phyloP scores from a whole-genome alignment of 1,139 yeast genomes.

The Arxiozyma telluris region DNA sequence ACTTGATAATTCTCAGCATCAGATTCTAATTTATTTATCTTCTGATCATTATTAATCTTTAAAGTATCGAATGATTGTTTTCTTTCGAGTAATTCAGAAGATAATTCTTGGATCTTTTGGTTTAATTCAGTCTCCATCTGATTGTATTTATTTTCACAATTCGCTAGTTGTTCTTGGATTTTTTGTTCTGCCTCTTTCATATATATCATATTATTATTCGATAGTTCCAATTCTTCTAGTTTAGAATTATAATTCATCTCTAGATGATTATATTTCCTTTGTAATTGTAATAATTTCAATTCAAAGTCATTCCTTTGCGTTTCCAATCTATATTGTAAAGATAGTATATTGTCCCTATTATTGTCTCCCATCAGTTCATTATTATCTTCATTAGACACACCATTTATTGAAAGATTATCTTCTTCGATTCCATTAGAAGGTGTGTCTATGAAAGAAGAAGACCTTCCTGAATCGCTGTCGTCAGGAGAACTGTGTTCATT shows the following conservation, averaged over 20 bases:
- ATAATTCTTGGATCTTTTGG: conserved; percentile 8
- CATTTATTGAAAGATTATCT: neutral
- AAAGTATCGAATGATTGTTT: conserved; percentile 18
- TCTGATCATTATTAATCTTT: conserved; percentile 11
- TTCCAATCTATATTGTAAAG: conserved; percentile 21
- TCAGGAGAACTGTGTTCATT: neutral
- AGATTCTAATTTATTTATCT: conserved; percentile 9
- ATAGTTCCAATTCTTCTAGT: conserved; percentile 1
- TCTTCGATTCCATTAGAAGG: conserved; percentile 21
- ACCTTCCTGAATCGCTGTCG: conserved; percentile 27
- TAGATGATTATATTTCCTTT: conserved; percentile 17
- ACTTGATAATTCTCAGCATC: conserved; percentile 13
- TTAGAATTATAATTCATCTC: conserved; percentile 20
- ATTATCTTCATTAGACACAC: conserved; percentile 1
- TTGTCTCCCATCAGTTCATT: neutral
- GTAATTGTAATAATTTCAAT: conserved; percentile 19
- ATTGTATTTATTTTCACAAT: neutral
- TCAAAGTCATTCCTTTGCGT: conserved; percentile 26
- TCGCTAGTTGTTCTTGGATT: neutral
- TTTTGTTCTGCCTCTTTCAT: conserved; percentile 16
- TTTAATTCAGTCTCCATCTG: neutral
- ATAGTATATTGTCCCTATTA: conserved; percentile 14
- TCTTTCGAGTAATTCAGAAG: conserved; percentile 10
- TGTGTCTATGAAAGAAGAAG: conserved; percentile 41
- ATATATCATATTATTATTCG: conserved; percentile 12